phyloP scores from a whole-genome alignment of 108 stramenopile genomes.

The Nitzschia palea region DNA sequence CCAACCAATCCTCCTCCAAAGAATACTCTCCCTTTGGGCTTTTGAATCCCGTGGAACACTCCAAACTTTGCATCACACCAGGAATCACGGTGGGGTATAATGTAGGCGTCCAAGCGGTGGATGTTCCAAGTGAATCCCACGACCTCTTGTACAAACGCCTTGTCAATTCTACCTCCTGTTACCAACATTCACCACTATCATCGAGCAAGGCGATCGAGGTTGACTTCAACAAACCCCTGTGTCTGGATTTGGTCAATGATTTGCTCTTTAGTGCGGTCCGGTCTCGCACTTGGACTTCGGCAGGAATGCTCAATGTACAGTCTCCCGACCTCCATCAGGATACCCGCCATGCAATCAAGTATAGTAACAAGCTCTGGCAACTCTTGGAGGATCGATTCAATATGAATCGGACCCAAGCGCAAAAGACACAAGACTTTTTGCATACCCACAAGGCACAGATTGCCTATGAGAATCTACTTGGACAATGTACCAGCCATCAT shows the following conservation, averaged over 20 bases:
- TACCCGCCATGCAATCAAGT: not conserved
- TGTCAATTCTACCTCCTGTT: constrained; percentile 13
- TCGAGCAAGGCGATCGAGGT: constrained; percentile 15
- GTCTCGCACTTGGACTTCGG: constrained; percentile 75
- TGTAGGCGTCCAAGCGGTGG: constrained; percentile 42
- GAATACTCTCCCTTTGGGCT: constrained; percentile 16
- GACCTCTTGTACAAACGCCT: constrained; percentile 22
- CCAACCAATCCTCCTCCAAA: not conserved
- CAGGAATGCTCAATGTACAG: constrained; percentile 73
- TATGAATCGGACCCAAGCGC: not conserved
- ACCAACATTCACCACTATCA: constrained; percentile 22
- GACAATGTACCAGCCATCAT: constrained; percentile 57
- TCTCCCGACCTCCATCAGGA: constrained; percentile 7
- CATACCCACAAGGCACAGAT: constrained; percentile 22
- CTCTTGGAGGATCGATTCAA: constrained; percentile 24
- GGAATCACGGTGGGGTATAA: constrained; percentile 78
- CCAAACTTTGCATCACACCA: constrained; percentile 70
- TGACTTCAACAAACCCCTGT: constrained; percentile 29
- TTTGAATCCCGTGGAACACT: constrained; percentile 34
- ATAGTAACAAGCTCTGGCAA: constrained; percentile 17
- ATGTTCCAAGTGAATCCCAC: constrained; percentile 64
- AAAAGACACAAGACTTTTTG: constrained; percentile 30
- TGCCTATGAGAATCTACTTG: constrained; percentile 52
- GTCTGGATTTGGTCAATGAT: constrained; percentile 51
- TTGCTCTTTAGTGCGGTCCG: constrained; percentile 64